Conservation (phyloP, 805 yeast species). For the Middelhovenomyces tepae region DNA sequence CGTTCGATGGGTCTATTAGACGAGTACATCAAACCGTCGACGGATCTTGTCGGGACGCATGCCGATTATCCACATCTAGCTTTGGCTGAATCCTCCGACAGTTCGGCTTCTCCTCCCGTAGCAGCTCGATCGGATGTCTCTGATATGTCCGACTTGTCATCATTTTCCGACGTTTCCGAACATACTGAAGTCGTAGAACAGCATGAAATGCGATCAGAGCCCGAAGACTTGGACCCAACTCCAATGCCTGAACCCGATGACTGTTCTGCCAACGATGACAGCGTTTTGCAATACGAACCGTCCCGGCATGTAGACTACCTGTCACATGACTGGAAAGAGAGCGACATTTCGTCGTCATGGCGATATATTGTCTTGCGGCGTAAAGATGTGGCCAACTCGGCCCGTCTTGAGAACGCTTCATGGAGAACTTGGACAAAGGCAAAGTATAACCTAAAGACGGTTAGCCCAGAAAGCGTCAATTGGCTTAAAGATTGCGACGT, state of each 20-base stretch:
- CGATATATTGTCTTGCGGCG: conserved; percentile 77
- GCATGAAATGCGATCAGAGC: no score
- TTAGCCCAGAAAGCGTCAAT: conserved; percentile 83
- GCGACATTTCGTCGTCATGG: conserved; percentile 93
- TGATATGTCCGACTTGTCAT: no score
- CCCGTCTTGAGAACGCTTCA: conserved; percentile 71
- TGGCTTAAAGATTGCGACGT: conserved; percentile 98
- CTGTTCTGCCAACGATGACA: conserved; percentile 49
- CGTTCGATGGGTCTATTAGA: conserved; percentile 75
- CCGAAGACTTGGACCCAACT: neutral
- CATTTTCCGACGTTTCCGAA: no score
- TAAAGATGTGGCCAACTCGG: conserved; percentile 76
- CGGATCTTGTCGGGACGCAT: conserved; percentile 26
- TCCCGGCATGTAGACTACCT: conserved; percentile 88
- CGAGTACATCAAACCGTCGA: conserved; percentile 34
- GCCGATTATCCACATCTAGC: conserved; percentile 19
- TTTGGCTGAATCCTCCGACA: neutral
- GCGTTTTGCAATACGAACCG: conserved; percentile 71
- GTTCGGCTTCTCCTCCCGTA: neutral
- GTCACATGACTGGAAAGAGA: conserved; percentile 92
- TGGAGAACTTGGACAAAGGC: conserved; percentile 97
- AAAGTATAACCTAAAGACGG: conserved; percentile 55
- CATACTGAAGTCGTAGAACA: no score
- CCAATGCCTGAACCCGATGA: conserved; percentile 1
- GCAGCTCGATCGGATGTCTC: neutral